These are phyloP conservation scores for Pseudocercospora crystallina DNA, from an alignment of 2,329 filamentous ascomycete species.

Conservation along the genomic window DNA sequence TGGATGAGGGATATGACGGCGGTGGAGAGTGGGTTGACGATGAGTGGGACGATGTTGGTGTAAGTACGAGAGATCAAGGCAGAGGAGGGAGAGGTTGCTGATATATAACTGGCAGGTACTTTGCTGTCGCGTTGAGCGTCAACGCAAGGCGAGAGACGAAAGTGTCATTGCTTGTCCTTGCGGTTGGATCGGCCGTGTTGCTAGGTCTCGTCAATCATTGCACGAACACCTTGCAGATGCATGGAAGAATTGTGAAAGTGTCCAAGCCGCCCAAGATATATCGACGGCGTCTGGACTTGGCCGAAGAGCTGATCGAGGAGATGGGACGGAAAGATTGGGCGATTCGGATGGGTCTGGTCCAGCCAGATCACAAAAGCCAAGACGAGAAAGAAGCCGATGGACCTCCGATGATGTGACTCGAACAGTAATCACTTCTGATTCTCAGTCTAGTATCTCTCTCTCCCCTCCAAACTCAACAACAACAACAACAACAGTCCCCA, in stretches of 20 bases:
- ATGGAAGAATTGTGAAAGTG: slow-evolving; percentile 42
- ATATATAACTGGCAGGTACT: slow-evolving; percentile 1
- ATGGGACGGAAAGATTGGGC: slow-evolving; percentile 40
- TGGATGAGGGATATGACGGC: slow-evolving; percentile 57
- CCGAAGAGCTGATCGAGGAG: slow-evolving; percentile 40
- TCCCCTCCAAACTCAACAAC: no score
- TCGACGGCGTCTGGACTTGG: slow-evolving; percentile 37
- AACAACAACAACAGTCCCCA: not conserved
- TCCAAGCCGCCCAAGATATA: slow-evolving; percentile 33
- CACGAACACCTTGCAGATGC: not conserved
- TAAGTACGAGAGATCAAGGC: slow-evolving; percentile 26
- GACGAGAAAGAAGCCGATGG: slow-evolving; percentile 10
- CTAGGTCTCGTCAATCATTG: not conserved
- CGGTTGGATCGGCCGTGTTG: slow-evolving; percentile 52
- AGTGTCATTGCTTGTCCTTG: slow-evolving; percentile 51
- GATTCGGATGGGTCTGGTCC: slow-evolving; percentile 39
- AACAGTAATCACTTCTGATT: not conserved
- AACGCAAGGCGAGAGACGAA: slow-evolving; percentile 57
- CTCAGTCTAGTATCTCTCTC: not conserved
- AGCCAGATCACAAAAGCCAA: slow-evolving; percentile 9
- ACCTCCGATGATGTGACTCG: slow-evolving; percentile 16
- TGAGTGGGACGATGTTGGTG: slow-evolving; percentile 56
- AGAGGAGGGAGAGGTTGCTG: no score
- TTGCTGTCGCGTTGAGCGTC: slow-evolving; percentile 55
- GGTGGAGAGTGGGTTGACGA: slow-evolving; percentile 54